Conservation (phyloP, 148 eudicot genomes). For the Talinum fruticosum region DNA sequence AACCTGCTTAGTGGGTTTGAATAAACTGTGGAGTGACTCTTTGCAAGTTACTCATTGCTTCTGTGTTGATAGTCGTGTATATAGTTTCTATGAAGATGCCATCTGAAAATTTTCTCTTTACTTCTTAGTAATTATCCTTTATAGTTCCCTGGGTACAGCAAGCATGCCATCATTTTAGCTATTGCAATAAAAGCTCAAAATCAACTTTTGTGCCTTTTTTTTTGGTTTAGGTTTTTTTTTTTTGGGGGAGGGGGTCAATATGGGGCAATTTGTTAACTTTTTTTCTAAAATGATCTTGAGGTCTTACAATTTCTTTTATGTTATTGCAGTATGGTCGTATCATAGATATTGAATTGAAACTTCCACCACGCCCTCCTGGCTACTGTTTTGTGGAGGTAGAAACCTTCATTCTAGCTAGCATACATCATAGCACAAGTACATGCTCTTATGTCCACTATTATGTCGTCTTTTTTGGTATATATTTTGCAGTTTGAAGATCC, state of each 20-base stretch:
- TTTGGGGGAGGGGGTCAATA: background rate
- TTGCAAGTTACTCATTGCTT: constrained; percentile 4
- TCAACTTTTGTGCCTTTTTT: background rate
- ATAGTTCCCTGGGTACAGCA: background rate
- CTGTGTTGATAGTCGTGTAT: background rate
- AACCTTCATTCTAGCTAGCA: background rate
- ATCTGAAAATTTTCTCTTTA: background rate
- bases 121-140: background rate
- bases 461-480: background rate
- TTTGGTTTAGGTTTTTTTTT: too few relatives aligned
- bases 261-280: background rate
- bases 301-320: background rate
- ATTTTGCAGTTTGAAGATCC: constrained; percentile 33
- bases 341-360: constrained; percentile 35
- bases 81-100: background rate
- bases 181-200: background rate
- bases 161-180: background rate
- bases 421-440: background rate
- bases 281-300: background rate
- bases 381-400: constrained; percentile 35
- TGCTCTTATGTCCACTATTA: background rate
- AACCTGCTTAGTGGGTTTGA: background rate
- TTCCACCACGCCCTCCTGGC: constrained; percentile 39
- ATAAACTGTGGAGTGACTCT: background rate
- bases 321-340: constrained; percentile 35